Evolutionary conservation across 1,284 basidiomycete species (phyloP), one percentile per base, ranked within the genome.

Genomic region (Rhodotorula sp.): DNA sequence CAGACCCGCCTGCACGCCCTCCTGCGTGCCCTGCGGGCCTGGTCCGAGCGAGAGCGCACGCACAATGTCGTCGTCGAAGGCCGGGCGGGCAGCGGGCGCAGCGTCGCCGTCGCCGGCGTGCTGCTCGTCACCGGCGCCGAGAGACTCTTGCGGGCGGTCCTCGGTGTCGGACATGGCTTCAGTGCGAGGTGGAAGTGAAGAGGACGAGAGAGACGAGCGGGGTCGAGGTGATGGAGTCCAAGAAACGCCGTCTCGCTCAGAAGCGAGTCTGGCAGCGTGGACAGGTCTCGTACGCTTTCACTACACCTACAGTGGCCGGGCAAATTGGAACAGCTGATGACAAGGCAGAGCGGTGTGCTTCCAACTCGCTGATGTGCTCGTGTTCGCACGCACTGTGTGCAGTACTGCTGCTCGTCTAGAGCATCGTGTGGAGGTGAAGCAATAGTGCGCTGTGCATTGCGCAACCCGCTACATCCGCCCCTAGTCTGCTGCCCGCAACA

Each of bases 141-240:
- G 27, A 2, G 25, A 13, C 7, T 50, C 34, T 34, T 56, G 45
- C 34, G 53, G 19, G 34, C 62, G 46, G 16, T 61, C 60, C 17
- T 62, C 60, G 17, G 59, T 56, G 54, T 67, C 59, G 10, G 65
- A 61, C 65, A 67, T 67, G 44, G 50, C 25, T 27, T 13, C 27
- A 7, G 52, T 0, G 45, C 3, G 10, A 14, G 46, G 3, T 48
- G 46, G 21, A 21, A 19, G 64, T 19, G 64, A 42, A 14, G 48
- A 25, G n/a, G 41, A 16, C 7, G 16, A 16, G 19, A 16, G 19
- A 13, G 27, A 7, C 14, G 53, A 16, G 53, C 17, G 45, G 25
- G 12, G 41, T 9, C 10, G 42, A 44, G 55, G n/a, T 7, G 25
- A 19, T n/a, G 16, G 27, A 17, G 16, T 25, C 19, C 53, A 2